phyloP scores from a whole-genome alignment of 768 basidiomycete species.

The Trametes cinnabarina region DNA sequence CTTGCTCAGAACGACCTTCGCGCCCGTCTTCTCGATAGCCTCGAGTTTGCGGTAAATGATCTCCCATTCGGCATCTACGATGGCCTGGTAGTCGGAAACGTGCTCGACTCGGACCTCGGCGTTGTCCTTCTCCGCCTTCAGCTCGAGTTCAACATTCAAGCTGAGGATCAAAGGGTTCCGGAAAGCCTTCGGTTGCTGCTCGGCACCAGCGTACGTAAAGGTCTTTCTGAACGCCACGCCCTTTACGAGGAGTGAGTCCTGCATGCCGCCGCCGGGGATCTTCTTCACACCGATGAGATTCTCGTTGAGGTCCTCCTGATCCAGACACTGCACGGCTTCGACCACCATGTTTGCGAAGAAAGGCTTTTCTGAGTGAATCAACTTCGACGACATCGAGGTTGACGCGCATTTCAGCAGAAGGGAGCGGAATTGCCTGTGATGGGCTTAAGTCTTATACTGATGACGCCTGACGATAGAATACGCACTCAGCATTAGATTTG shows the following conservation, averaged over 20 bases:
- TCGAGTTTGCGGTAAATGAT: slow-evolving; percentile 98
- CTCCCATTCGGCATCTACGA: slow-evolving; percentile 99
- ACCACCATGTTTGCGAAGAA: slow-evolving; percentile 99
- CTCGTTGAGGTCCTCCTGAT: slow-evolving; percentile 92
- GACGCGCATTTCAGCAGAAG: slow-evolving; percentile 95
- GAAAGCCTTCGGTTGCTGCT: slow-evolving; percentile 97
- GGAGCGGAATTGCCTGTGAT: slow-evolving; percentile 80
- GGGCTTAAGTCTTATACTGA: background rate
- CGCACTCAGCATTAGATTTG: slow-evolving; percentile 86
- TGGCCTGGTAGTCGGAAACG: slow-evolving; percentile 97
- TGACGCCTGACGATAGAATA: slow-evolving; percentile 9
- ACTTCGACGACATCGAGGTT: slow-evolving; percentile 99
- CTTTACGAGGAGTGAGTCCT: slow-evolving; percentile 84
- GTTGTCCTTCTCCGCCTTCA: slow-evolving; percentile 99
- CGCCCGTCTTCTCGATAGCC: slow-evolving; percentile 93
- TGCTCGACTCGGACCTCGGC: slow-evolving; percentile 97
- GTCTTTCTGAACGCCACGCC: slow-evolving; percentile 99
- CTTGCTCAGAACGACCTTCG: slow-evolving; percentile 96
- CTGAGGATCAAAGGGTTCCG: slow-evolving; percentile 85
- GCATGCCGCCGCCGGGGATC: slow-evolving; percentile 95
- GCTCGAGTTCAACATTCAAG: slow-evolving; percentile 95
- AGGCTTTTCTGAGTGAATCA: slow-evolving; percentile 97
- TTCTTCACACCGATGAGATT: slow-evolving; percentile 97
- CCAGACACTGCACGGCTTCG: slow-evolving; percentile 89
- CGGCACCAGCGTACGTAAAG: slow-evolving; percentile 97